phyloP scores from a whole-genome alignment of 306 rosid species.

The Boehmeria nivea region DNA sequence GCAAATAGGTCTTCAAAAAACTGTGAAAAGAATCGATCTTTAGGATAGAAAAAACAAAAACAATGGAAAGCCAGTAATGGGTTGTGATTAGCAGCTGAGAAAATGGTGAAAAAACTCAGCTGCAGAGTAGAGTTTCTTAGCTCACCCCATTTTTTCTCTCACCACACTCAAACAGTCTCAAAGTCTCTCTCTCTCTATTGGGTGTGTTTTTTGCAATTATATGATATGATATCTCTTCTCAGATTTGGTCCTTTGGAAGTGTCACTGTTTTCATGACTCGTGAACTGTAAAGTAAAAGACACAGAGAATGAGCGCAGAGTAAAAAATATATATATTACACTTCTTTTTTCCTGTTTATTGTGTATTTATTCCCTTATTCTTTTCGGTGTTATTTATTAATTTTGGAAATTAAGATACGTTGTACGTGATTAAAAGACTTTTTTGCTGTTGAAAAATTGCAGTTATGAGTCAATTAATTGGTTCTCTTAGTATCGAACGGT shows the following conservation, averaged over 20 bases:
- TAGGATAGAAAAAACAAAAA: slow-evolving; percentile 31
- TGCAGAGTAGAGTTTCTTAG: background rate
- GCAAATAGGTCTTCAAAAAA: slow-evolving; percentile 29
- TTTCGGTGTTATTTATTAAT: background rate
- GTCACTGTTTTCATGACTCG: slow-evolving; percentile 36
- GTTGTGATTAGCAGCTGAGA: slow-evolving; percentile 29
- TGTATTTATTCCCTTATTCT: background rate
- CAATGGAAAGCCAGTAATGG: slow-evolving; percentile 31
- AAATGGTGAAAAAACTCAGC: background rate
- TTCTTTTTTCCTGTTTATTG: no score
- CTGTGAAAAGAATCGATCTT: slow-evolving; percentile 23
- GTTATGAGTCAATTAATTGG: slow-evolving; percentile 1
- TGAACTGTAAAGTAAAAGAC: slow-evolving; percentile 34
- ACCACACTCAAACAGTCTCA: slow-evolving; percentile 18
- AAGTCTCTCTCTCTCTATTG: slow-evolving; percentile 22
- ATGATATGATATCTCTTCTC: slow-evolving; percentile 21
- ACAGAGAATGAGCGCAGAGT: slow-evolving; percentile 18
- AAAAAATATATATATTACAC: slow-evolving; percentile 6
- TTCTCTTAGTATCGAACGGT: background rate
- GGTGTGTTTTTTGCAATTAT: slow-evolving; percentile 17
- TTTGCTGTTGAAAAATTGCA: background rate
- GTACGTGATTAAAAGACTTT: background rate
- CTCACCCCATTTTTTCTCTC: slow-evolving; percentile 47
- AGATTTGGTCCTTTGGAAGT: slow-evolving; percentile 26
- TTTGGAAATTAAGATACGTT: background rate